Conservation (phyloP, 176 grass and related monocot species). For the Elymus sibiricus region DNA sequence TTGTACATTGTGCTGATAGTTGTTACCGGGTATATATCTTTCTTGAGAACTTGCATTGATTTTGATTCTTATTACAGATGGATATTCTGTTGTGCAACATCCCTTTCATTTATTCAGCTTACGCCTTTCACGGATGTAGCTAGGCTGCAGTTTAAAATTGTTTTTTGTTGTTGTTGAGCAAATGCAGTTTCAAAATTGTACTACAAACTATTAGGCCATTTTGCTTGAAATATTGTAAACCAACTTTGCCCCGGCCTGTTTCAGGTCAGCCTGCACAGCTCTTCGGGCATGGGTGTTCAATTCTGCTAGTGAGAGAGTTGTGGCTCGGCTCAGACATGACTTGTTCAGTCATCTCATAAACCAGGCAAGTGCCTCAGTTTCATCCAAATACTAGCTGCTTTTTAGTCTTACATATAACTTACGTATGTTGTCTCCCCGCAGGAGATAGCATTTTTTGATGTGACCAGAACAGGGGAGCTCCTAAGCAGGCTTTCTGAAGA, state of each 20-base stretch:
- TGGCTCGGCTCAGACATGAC: conserved; percentile 87
- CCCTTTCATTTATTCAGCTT: not conserved
- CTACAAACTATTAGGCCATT: too few species aligned
- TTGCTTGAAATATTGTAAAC: too few species aligned
- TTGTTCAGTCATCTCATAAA: conserved; percentile 94
- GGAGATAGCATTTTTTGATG: conserved; percentile 99
- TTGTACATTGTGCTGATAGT: conserved; percentile 81
- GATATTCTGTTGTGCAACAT: not conserved
- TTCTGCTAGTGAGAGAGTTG: conserved; percentile 93
- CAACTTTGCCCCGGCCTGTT: too few species aligned
- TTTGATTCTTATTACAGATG: not conserved
- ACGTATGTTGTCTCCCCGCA: conserved; percentile 32
- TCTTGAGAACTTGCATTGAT: not conserved
- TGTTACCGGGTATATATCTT: conserved; percentile 76
- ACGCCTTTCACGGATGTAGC: not conserved
- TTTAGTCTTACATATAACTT: too few species aligned
- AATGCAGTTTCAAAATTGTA: too few species aligned
- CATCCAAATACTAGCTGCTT: too few species aligned
- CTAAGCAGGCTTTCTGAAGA: conserved; percentile 98
- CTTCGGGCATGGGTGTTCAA: conserved; percentile 91
- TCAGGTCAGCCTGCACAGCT: conserved; percentile 86
- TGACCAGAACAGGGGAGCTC: conserved; percentile 96
- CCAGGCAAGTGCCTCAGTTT: conserved; percentile 41
- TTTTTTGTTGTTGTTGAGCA: too few species aligned
- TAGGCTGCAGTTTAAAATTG: too few species aligned